Evolutionary conservation across 1,139 yeast species (phyloP).

Genomic region (Maudiozyma humilis): DNA sequence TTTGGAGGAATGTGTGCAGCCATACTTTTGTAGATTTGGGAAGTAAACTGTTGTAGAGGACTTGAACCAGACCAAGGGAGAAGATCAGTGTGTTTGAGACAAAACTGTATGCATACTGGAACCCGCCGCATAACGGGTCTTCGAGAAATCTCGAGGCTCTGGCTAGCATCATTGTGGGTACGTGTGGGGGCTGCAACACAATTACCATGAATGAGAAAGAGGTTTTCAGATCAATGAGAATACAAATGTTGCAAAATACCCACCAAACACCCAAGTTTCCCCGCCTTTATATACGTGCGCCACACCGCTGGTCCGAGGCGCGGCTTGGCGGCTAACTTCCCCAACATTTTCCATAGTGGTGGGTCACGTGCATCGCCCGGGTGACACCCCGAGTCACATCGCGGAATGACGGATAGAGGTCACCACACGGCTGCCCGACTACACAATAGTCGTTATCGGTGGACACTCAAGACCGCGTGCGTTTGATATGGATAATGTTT

Average conservation of each 20-base stretch:
- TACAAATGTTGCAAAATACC: no score
- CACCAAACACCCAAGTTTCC: no score
- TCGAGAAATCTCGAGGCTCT: not conserved
- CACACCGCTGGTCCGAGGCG: not conserved
- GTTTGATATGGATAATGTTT: not conserved
- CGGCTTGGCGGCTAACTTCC: not conserved
- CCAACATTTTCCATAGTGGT: no score
- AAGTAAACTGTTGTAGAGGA: not conserved
- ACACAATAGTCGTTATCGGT: no score
- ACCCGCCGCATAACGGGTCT: not conserved
- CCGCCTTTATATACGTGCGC: no score
- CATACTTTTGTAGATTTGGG: constrained; percentile 3
- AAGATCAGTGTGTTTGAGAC: not conserved
- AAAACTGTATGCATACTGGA: not conserved
- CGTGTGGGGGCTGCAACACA: not conserved
- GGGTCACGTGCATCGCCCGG: no score
- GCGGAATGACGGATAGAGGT: no score
- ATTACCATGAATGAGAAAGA: no score
- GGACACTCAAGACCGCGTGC: no score
- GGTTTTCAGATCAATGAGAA: no score
- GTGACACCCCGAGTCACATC: no score
- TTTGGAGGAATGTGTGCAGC: constrained; percentile 30
- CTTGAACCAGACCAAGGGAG: not conserved
- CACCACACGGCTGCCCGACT: no score
- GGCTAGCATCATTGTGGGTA: not conserved